A percentile compares a stretch with the other conserved stretches of the same genome.
Conservation (phyloP, 371 early-diverging fungal species). For the Apophysomyces elegans region DNA sequence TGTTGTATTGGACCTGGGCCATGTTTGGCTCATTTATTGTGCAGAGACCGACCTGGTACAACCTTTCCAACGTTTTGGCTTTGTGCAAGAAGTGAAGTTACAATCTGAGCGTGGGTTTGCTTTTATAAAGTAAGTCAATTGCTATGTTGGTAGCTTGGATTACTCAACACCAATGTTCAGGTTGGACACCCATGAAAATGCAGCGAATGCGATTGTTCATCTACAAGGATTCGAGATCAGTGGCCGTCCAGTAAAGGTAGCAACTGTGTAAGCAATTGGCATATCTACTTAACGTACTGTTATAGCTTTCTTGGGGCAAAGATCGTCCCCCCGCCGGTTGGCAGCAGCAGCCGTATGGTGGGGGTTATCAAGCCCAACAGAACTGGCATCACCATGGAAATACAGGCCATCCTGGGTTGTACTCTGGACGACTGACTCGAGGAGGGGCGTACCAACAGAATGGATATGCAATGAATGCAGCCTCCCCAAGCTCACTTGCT, state of each 20-base stretch:
- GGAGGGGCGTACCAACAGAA: constrained; percentile 12
- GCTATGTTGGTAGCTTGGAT: neutral
- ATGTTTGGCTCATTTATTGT: constrained; percentile 6
- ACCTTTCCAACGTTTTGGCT: constrained; percentile 79
- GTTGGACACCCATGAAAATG: constrained; percentile 86
- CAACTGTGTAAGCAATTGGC: neutral
- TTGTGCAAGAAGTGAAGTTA: constrained; percentile 76
- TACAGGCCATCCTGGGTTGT: constrained; percentile 19
- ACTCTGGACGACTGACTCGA: constrained; percentile 21
- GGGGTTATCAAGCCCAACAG: constrained; percentile 13
- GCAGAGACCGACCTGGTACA: constrained; percentile 74
- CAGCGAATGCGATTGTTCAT: constrained; percentile 80
- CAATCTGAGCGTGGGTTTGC: constrained; percentile 92
- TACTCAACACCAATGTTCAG: constrained; percentile 28
- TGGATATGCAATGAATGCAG: constrained; percentile 16
- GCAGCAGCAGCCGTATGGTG: constrained; percentile 19
- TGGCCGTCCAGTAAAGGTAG: constrained; percentile 76
- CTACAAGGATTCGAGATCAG: constrained; percentile 70
- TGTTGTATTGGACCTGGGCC: constrained; percentile 16
- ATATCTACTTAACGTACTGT: neutral
- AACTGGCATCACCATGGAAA: constrained; percentile 19
- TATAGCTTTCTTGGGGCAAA: constrained; percentile 89
- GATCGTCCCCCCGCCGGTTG: constrained; percentile 62
- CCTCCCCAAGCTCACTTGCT: constrained; percentile 24
- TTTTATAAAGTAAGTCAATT: constrained; percentile 71